phyloP scores from a whole-genome alignment of 2,329 filamentous ascomycete species.

The Alternaria brassicicola region DNA sequence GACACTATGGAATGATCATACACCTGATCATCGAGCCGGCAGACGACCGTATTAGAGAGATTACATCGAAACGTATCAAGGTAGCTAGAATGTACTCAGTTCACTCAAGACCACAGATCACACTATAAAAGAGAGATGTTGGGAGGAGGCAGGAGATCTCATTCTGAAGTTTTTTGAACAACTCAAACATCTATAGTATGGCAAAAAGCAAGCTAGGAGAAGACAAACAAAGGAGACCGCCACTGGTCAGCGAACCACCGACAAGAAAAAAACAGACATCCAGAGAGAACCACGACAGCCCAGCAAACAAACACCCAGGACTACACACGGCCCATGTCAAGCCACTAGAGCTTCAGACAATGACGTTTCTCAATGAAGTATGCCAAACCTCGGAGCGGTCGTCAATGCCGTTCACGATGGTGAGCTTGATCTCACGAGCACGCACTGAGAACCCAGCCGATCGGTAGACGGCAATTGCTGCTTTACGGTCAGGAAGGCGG shows the following conservation, averaged over 20 bases:
- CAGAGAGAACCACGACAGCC: too few species aligned
- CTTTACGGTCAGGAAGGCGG: not conserved
- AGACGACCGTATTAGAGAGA: not conserved
- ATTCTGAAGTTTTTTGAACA: not conserved
- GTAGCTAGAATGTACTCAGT: not conserved
- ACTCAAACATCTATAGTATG: not conserved
- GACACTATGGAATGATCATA: not conserved
- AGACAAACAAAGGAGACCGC: not conserved
- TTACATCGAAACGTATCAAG: not conserved
- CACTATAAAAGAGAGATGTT: not conserved
- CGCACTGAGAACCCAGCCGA: slow-evolving; percentile 9
- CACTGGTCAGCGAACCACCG: not conserved
- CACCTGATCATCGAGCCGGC: not conserved
- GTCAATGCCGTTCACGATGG: not conserved
- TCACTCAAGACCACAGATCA: not conserved
- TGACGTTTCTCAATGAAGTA: not conserved
- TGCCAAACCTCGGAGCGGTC: not conserved
- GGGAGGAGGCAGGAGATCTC: not conserved
- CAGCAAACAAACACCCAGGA: not conserved
- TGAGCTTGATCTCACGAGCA: slow-evolving; percentile 12
- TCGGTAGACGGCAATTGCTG: slow-evolving; percentile 4
- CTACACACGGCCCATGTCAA: too few species aligned
- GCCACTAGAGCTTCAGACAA: not conserved
- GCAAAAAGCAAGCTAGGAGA: not conserved
- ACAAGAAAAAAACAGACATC: too few species aligned